Evolutionary conservation across 2,329 filamentous ascomycete genomes (phyloP), one percentile per base, ranked within the genome.

Genomic region (Aspergillus quadricinctus): DNA sequence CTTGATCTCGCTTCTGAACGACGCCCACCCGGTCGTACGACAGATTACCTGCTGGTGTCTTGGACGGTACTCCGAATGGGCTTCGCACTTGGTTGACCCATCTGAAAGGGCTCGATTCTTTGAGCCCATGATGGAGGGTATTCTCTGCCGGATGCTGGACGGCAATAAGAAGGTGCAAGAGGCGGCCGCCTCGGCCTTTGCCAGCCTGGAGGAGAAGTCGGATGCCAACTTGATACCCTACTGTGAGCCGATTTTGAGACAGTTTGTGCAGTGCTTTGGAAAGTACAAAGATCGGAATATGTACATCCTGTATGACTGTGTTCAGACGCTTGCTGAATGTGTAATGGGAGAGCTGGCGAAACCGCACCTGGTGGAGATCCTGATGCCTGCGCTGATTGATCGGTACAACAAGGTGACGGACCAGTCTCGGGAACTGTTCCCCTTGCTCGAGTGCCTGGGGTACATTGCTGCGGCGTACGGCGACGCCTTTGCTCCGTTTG

Each of bases 231-330:
- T 99, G 45, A 86, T 88, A 61, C 90, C 90, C 0, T 99, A 97
- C 76, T 92, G 90, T 66, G 83, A 88, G 28, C 90, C 92, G 27
- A 97, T 99, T 66, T 85, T 97, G 53, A 88, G 87, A 59, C 94
- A 97, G 71, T 97, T 93, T 68, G 92, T 97, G 52, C 81, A 83
- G 58, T 99, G 94, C 74, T 99, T 99, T 75, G 83, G 81, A 53
- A 92, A 89, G 75, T 99, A 97, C 84, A 97, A 99, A 81, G 93
- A 97, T 75, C 88, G 91, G 68, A 99, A 99, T 78, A 97, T 97
- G 86, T 97, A 95, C 78, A 95, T 97, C 54, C 84, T 99, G 35
- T 99, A 99, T 77, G 94, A 99, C 76, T 97, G 94, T 73, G 90
- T 99, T 35, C 94, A 99, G 77, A 99, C 94, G 0, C 80, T 99